Evolutionary conservation across 2,329 filamentous ascomycete species (phyloP), one percentile per base, ranked within the genome.

Genomic region (Pyrenophora graminea): DNA sequence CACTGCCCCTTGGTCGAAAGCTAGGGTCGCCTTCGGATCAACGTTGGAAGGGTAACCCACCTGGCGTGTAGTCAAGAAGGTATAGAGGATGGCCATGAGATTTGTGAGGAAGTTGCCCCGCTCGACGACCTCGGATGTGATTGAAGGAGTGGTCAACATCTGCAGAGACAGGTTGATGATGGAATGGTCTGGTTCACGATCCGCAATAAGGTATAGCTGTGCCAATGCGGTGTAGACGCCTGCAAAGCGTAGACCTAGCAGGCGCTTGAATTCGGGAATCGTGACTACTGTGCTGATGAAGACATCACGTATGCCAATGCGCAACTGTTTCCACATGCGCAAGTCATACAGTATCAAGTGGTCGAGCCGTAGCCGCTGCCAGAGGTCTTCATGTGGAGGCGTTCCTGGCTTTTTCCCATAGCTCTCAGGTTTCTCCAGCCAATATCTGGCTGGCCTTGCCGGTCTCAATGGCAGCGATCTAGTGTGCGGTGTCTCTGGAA

Each of bases 131-230:
- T 99, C 95, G 38, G 91, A 89, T 0, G 93, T 97, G 60, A 99
- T 97, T 0, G 93, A 96, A 1, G 94, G 92, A 0, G 94, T 97
- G 0, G 94, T 99, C 56, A 99, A 79, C 85, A 99, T 95, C 70
- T 99, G 94, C 25, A 97, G 79, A 4, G 93, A 97, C 32, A 99
- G 84, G 69, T 97, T 97, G 79, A 99, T 96, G 68, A 99, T 97
- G 9, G 93, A 97, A 73, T 97, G 93, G 67, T 99, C 94, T 2
- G 94, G 94, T 71, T 99, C 94, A 58, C 94, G 83, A 69, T 99
- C 94, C 12, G 93, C 93, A 59, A 99, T 94, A 25, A 99, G 83
- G 71, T 97, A 99, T 3, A 99, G 79, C 70, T 99, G 93, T 4
- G 94, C 92, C 40, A 99, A 78, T 2, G 89, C 90, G 1, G 94